Evolutionary conservation across 768 basidiomycete species (phyloP).

Genomic region (Hypholoma sublateritium): DNA sequence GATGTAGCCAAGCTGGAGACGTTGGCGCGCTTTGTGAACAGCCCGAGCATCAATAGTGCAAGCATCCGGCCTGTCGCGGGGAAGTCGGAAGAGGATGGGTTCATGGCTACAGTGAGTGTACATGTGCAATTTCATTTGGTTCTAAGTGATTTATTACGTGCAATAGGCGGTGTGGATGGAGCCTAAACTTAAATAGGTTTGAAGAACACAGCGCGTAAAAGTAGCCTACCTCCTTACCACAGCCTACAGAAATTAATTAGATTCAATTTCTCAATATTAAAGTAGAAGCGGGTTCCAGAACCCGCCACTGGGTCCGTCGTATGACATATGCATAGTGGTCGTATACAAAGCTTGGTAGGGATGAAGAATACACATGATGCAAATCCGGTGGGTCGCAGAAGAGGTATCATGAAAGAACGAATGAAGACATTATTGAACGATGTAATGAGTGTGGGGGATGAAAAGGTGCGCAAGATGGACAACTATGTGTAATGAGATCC

Average conservation of each 20-base stretch:
- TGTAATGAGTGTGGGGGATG: constrained; percentile 6
- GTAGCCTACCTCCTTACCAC: neutral
- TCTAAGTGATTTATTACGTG: neutral
- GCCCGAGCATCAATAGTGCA: constrained; percentile 57
- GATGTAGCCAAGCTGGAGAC: constrained; percentile 51
- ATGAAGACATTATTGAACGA: constrained; percentile 1
- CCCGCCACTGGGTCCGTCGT: neutral
- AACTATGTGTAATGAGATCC: neutral
- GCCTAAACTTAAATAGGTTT: constrained; percentile 21
- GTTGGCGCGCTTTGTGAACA: constrained; percentile 58
- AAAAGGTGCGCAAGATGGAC: constrained; percentile 5
- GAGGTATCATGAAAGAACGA: constrained; percentile 15
- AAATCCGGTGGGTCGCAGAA: constrained; percentile 2
- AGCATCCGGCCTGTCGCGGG: constrained; percentile 36
- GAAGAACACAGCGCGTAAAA: neutral
- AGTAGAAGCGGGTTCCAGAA: constrained; percentile 5
- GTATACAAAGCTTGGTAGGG: constrained; percentile 10
- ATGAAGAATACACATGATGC: constrained; percentile 13
- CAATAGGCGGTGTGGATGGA: constrained; percentile 47
- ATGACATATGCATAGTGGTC: constrained; percentile 3
- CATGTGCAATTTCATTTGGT: neutral
- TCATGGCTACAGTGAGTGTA: constrained; percentile 48
- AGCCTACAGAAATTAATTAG: neutral
- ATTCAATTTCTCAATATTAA: neutral
- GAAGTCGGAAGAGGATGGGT: constrained; percentile 57